phyloP scores from a whole-genome alignment of 2,329 filamentous ascomycete species.

The Xylariaceae sp. region DNA sequence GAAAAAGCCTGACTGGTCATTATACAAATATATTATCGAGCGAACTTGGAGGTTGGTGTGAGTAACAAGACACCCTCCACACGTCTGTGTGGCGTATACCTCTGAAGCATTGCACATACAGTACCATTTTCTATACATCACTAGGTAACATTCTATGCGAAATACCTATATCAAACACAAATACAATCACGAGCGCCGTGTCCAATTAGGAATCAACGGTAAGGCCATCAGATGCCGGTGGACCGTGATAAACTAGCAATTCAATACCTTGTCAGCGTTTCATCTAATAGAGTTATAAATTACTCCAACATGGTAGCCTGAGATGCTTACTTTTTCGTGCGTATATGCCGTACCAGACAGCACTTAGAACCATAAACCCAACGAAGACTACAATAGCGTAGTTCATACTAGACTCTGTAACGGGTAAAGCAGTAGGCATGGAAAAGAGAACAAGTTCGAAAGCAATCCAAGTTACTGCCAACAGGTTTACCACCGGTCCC shows the following conservation, averaged over 20 bases:
- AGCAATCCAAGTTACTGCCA: slow-evolving; percentile 53
- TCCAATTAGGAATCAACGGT: slow-evolving; percentile 21
- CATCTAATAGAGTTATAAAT: neutral
- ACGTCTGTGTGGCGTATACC: too few species aligned
- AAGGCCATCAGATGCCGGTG: slow-evolving; percentile 36
- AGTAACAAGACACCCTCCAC: too few species aligned
- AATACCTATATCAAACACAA: too few species aligned
- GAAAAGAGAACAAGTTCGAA: slow-evolving; percentile 58
- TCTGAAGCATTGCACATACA: too few species aligned
- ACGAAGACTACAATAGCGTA: slow-evolving; percentile 62
- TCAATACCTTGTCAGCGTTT: slow-evolving; percentile 1
- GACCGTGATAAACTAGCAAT: slow-evolving; percentile 33
- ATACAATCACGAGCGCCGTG: too few species aligned
- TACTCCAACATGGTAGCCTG: neutral
- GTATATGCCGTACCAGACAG: slow-evolving; percentile 53
- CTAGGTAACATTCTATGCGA: too few species aligned
- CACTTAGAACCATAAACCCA: slow-evolving; percentile 38
- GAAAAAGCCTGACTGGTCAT: too few species aligned
- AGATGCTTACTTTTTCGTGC: slow-evolving; percentile 51
- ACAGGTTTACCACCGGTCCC: slow-evolving; percentile 47
- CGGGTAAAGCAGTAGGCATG: slow-evolving; percentile 37
- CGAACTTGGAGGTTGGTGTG: too few species aligned
- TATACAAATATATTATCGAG: too few species aligned
- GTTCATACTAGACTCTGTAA: slow-evolving; percentile 41
- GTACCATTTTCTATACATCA: too few species aligned